Base-by-base conservation (phyloP, 2,329 filamentous ascomycete species). In the Cadophora gregata region DNA sequence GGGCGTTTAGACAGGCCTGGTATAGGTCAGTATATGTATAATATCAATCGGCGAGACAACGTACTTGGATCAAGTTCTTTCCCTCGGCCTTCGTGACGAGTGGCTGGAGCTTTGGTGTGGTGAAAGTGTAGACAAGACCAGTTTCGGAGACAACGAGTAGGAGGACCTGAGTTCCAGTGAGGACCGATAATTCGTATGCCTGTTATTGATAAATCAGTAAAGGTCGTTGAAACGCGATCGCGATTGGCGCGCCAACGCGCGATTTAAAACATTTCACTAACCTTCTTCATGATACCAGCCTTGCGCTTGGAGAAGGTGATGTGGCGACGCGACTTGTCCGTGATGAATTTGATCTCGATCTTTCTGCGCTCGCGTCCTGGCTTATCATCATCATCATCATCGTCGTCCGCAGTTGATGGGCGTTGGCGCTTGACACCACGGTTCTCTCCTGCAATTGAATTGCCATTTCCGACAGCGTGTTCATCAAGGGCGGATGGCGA, bases 311-410 rank as follows among this genome's bases (percentile, higher is more conserved):
- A 98, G 81, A 99, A 98, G 77, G 96, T 98, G 80, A 98, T 99
- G 85, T 99, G 96, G 71, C 96, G 92, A 83, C 96, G 93, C 83
- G 95, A 98, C 86, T 99, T 99, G 83, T 99, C 96, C 82, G 94
- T 95, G 81, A 99, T 99, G 84, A 99, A 99, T 87, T 99, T 99
- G 84, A 99, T 99, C 83, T 99, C 96, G 77, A 99, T 99, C 91
- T 99, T 99, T 83, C 96, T 90, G 79, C 96, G 91, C 87, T 98
- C 96, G 81, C 96, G 94, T 78, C 93, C 93, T 71, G 93, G 93
- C 88, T 98, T 98, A 81, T 97, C 95, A 75, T 97, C 94, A 75
- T 98, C 94, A 72, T 98, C 96, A 72, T 98, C 95, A 73, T 98
- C 96, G 78, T 98, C 96, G 79, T 98, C 95, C 76, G 90, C 89